A percentile compares a stretch with the other conserved stretches of the same genome.
Conservation (phyloP, 148 eudicot species). For the Selenicereus undatus region DNA sequence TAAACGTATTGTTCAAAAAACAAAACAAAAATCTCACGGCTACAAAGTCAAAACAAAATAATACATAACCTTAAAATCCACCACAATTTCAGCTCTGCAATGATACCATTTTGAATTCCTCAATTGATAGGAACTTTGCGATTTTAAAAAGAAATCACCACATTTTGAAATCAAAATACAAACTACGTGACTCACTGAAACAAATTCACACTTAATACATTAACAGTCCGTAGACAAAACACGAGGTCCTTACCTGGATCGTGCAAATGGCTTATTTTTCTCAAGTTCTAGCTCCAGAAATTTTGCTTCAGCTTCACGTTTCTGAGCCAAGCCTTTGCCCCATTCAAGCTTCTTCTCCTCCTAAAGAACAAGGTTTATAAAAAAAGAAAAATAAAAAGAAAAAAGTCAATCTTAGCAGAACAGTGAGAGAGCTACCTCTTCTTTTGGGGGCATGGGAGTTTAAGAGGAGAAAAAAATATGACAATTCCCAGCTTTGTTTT, state of each 20-base stretch:
- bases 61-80: too few species aligned
- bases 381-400: not conserved
- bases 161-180: too few species aligned
- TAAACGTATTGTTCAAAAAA: too few species aligned
- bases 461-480: not conserved
- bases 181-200: too few species aligned
- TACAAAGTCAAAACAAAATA: too few species aligned
- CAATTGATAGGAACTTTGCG: too few species aligned
- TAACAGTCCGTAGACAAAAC: not conserved
- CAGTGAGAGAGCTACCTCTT: not conserved
- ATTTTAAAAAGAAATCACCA: too few species aligned
- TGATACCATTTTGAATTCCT: too few species aligned
- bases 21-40: too few species aligned
- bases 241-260: conserved; percentile 56
- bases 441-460: not conserved
- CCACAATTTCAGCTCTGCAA: too few species aligned
- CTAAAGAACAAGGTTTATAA: conserved; percentile 22
- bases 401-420: conserved; percentile 1
- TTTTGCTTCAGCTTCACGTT: conserved; percentile 85
- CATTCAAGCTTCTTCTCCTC: conserved; percentile 91
- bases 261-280: conserved; percentile 93
- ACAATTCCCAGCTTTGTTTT: not conserved
- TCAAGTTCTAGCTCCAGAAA: conserved; percentile 64
- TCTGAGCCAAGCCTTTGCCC: conserved; percentile 99
- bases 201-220: too few species aligned